Percentiles rank a stretch among this genome's conserved stretches.
These are phyloP conservation scores for Pleodorina starrii DNA, from an alignment of 139 green algal species.

Conservation along the genomic window DNA sequence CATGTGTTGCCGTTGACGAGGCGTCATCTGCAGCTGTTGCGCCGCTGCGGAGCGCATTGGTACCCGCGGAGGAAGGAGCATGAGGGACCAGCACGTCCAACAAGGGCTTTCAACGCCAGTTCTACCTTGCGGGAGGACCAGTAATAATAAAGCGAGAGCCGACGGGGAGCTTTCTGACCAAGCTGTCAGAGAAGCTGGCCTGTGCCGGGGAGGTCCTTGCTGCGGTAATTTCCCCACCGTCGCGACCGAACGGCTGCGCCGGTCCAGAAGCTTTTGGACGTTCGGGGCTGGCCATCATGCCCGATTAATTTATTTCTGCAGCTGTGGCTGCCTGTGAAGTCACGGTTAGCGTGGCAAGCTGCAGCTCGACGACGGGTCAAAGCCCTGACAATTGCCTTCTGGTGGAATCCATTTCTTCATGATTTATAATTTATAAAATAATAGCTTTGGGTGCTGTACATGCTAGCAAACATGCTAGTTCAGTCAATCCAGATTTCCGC, in stretches of 20 bases:
- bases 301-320: not conserved
- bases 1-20: not conserved
- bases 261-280: not conserved
- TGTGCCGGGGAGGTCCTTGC: not conserved
- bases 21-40: not conserved
- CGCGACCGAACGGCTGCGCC: not conserved
- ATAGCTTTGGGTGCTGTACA: no score
- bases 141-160: slow-evolving; percentile 11
- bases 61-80: not conserved
- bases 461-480: no score
- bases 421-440: no score
- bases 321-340: not conserved
- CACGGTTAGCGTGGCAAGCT: no score
- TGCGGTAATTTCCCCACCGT: not conserved
- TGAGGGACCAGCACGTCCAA: not conserved
- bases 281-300: not conserved
- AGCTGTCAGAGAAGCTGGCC: slow-evolving; percentile 26
- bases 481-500: no score
- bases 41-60: not conserved
- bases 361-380: no score
- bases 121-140: not conserved
- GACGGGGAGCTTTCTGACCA: slow-evolving; percentile 14
- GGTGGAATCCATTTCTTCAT: no score
- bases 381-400: no score
- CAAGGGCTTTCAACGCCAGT: not conserved